Percentiles rank a stretch among this genome's conserved stretches.
phyloP scores from a whole-genome alignment of 148 eudicot species.

The Rhododendron kiyosumense region DNA sequence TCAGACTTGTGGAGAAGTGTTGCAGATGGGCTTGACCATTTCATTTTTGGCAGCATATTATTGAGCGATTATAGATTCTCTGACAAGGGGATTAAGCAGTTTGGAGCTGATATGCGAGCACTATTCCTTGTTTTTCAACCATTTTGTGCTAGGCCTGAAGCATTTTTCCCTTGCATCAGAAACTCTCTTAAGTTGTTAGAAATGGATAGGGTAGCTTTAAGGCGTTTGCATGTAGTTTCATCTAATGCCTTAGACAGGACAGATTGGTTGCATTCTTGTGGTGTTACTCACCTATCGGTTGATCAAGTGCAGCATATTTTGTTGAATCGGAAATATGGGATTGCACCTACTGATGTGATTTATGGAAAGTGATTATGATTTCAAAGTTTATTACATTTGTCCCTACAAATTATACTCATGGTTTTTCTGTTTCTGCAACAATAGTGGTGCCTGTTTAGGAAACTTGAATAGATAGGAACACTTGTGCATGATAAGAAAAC shows the following conservation, averaged over 20 bases:
- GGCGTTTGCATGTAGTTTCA: neutral
- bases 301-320: constrained; percentile 31
- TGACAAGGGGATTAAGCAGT: constrained; percentile 23
- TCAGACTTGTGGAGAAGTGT: constrained; percentile 49
- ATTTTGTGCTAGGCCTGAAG: constrained; percentile 49
- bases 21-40: constrained; percentile 52
- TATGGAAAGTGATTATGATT: neutral
- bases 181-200: constrained; percentile 37
- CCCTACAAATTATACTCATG: neutral
- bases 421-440: neutral
- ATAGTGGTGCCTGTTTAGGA: neutral
- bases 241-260: neutral
- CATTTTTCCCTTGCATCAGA: constrained; percentile 40
- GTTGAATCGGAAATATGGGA: constrained; percentile 18
- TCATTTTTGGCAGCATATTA: constrained; percentile 32
- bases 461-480: neutral
- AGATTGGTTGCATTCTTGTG: constrained; percentile 3
- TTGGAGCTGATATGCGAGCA: constrained; percentile 34
- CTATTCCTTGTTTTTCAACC: constrained; percentile 34
- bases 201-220: constrained; percentile 20
- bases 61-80: constrained; percentile 23
- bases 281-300: constrained; percentile 26
- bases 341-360: neutral
- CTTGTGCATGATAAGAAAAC: neutral
- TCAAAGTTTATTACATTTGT: neutral